phyloP scores from a whole-genome alignment of 1,139 yeast genomes.

The Sugiyamaella neomexicana region DNA sequence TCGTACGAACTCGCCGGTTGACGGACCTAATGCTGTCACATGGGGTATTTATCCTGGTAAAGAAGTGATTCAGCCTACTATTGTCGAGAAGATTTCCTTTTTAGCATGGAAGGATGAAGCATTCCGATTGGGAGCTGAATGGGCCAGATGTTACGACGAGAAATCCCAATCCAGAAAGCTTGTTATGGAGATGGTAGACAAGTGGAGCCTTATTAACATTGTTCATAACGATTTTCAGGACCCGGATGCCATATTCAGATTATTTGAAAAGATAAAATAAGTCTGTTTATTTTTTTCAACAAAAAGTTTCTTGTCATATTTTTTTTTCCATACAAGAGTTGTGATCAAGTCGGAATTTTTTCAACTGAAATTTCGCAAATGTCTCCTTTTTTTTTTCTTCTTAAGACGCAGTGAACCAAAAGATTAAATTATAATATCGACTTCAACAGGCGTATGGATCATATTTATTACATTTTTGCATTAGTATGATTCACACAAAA shows the following conservation, averaged over 20 bases:
- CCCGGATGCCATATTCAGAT: slow-evolving; percentile 39
- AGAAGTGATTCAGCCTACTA: slow-evolving; percentile 87
- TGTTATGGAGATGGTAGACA: slow-evolving; percentile 52
- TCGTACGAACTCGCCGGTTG: slow-evolving; percentile 64
- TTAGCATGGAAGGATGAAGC: slow-evolving; percentile 98
- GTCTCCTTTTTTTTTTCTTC: no score
- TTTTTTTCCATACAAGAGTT: slow-evolving; percentile 13
- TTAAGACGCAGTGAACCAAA: background rate
- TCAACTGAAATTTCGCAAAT: slow-evolving; percentile 18
- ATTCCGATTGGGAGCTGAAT: slow-evolving; percentile 75
- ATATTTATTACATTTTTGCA: slow-evolving; percentile 17
- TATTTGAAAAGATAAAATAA: slow-evolving; percentile 29
- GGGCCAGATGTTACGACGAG: slow-evolving; percentile 56
- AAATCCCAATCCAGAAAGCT: slow-evolving; percentile 43
- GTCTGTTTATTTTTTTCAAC: slow-evolving; percentile 14
- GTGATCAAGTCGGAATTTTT: slow-evolving; percentile 19
- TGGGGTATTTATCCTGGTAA: slow-evolving; percentile 97
- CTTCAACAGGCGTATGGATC: slow-evolving; percentile 22
- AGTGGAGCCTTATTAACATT: slow-evolving; percentile 77
- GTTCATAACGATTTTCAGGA: slow-evolving; percentile 77
- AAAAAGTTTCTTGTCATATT: background rate
- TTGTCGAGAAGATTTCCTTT: slow-evolving; percentile 85
- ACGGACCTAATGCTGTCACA: slow-evolving; percentile 86
- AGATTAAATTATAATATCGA: slow-evolving; percentile 12
- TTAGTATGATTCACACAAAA: slow-evolving; percentile 18